Base-by-base conservation (phyloP, 208 protist species). In the Leishmania tropica region DNA sequence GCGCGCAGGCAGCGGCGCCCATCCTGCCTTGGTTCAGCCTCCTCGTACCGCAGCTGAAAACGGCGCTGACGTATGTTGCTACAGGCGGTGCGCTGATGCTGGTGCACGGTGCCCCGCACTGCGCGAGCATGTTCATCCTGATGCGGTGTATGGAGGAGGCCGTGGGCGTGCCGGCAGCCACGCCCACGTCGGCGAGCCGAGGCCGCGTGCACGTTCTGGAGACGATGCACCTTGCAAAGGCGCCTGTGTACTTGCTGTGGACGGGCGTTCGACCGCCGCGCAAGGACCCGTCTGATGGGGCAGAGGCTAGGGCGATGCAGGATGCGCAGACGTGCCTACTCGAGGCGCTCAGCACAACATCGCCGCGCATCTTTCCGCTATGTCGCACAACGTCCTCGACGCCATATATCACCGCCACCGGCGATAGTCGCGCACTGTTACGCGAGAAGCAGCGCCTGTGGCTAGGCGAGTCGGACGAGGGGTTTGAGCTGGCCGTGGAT, bases 1-100 rank as follows among this genome's bases (percentile, higher is more conserved):
- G 73, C 17, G 53, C 13, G 42, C 40, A 42, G 4, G 5, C n/a
- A 19, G 28, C 56, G 3, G 73, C 11, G 21, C 47, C 78, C 11
- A 85, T 94, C 19, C 81, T 95, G 48, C 93, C 93, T 65, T 96
- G 93, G 92, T 91, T 96, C 48, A 92, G 81, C 40, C 86, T 96
- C n/a, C 82, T 96, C 40, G 83, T 94, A 6, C 93, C 93, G 42
- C 93, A 96, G 79, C 86, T 96, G 17, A 87, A 56, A n/a, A 51
- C 88, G 7, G 93, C 91, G 8, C 79, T 94, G 65, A 75, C 79
- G 37, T 79, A 92, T 54, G 86, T 90, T 42, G 80, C 83, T 65
- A 78, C 88, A 3, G 86, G 88, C 24, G 93, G 93, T 6, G 72
- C 87, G 37, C 84, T 94, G 42, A 95, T 96, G 93, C 72, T 95